Base-by-base conservation (phyloP, 2,329 filamentous ascomycete species). In the Neonectria neomacrospora region DNA sequence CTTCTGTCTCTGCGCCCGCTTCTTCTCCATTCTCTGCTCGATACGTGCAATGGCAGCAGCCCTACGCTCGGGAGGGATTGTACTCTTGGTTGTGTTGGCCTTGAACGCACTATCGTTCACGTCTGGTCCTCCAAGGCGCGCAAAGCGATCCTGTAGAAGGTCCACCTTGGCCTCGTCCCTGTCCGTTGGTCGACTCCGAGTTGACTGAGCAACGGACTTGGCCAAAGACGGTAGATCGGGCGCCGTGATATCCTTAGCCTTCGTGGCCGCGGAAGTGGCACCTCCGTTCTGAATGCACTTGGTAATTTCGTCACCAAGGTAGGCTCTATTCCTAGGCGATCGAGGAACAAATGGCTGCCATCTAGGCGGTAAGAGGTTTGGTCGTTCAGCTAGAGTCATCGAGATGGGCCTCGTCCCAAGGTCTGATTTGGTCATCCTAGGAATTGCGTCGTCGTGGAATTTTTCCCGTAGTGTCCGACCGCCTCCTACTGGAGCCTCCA, bases 41-140 rank as follows among this genome's bases (percentile, higher is more conserved):
- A 88, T 81, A 8, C 85, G 78, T 44, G 85, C 86, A 54, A 86
- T 78, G 11, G 85, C 86, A 1, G 85, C 86, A 7, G 84, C 83
- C 48, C 80, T 80, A 34, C 86, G 80, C 54, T 85, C 83, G 3
- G 83, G 81, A 9, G 86, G 80, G 12, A 88, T 71, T 2, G 75
- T 76, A 22, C 80, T 79, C 61, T 80, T 81, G 5, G 81, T 79
- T 5, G 78, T 74, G 54, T 81, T 82, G 22, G 73, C 77, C 28
- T 76, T 65, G 54, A 77, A 73, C 28, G 79, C 67, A 59, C 67
- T 71, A 52, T 72, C 71, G 30, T 78, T 75, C 22, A 65, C 54
- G 7, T 80, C 77, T 5, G 79, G 75, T 1, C 76, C 79, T 7
- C 82, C 83, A 1, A 86, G 75, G 9, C 79, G 79, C 9, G 80